These are phyloP conservation scores for Fusarium vanettenii DNA, from an alignment of 2,329 filamentous ascomycete genomes.

Conservation along the genomic window DNA sequence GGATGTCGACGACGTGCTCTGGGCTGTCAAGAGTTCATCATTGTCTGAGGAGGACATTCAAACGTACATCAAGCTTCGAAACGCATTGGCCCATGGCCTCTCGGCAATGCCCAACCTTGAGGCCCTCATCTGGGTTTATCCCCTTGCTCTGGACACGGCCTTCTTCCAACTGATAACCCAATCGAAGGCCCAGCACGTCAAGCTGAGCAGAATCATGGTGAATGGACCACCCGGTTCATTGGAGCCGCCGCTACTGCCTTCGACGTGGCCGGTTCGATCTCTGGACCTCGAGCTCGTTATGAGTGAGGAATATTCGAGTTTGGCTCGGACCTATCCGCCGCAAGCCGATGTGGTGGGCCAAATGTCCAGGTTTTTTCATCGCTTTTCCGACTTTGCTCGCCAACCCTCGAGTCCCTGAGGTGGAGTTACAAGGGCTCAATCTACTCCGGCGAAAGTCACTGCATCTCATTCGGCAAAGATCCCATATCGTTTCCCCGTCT, in stretches of 20 bases:
- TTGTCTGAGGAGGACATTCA: no score
- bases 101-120: conserved; percentile 18
- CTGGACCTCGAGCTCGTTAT: neutral
- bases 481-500: conserved; percentile 10
- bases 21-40: no score
- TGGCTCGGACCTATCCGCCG: neutral
- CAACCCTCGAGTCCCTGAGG: conserved; percentile 15
- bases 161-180: neutral
- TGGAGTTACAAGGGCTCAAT: neutral
- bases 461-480: neutral
- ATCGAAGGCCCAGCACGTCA: neutral
- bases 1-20: no score
- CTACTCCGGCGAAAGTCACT: no score
- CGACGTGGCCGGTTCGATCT: neutral
- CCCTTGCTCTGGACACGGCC: neutral
- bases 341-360: neutral
- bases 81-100: neutral
- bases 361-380: neutral
- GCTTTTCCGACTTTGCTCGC: conserved; percentile 10
- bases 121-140: conserved; percentile 2
- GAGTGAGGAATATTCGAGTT: neutral
- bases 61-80: no score
- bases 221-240: conserved; percentile 5
- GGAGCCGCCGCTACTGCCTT: neutral
- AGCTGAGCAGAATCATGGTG: neutral